phyloP scores from a whole-genome alignment of 129 eudicot species.

The Helianthus tuberosus region DNA sequence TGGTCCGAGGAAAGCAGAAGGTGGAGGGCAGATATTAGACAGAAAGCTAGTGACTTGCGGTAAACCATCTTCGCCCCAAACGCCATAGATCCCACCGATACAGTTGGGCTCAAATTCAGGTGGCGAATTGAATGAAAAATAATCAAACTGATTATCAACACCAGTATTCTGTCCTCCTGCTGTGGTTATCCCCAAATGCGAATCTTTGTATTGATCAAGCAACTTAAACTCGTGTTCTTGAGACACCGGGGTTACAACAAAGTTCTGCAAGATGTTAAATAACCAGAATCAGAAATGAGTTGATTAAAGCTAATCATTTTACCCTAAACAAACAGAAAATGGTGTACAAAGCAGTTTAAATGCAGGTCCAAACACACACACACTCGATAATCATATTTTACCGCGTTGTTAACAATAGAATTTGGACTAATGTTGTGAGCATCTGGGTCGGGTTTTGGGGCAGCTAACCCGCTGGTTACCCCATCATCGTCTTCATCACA shows the following conservation, averaged over 20 bases:
- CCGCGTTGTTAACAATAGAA: conserved; percentile 37
- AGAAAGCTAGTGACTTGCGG: conserved; percentile 46
- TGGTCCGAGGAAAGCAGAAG: conserved; percentile 85
- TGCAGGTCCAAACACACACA: neutral
- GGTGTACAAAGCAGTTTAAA: neutral
- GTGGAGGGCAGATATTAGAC: conserved; percentile 68
- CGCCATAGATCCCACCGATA: conserved; percentile 36
- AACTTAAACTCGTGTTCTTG: conserved; percentile 48
- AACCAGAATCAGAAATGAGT: too few species aligned
- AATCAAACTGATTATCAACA: conserved; percentile 41
- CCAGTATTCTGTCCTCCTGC: conserved; percentile 36
- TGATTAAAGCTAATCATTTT: neutral
- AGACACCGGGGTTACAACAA: conserved; percentile 33
- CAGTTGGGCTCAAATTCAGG: conserved; percentile 42
- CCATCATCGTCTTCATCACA: conserved; percentile 80
- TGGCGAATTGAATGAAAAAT: conserved; percentile 45
- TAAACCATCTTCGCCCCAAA: conserved; percentile 39
- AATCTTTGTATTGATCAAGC: conserved; percentile 50
- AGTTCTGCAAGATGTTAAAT: conserved; percentile 37
- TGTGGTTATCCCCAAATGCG: conserved; percentile 34
- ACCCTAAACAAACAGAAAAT: neutral
- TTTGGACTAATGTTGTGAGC: conserved; percentile 31
- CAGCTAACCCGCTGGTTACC: conserved; percentile 66
- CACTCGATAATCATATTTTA: conserved; percentile 13
- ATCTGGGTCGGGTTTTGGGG: conserved; percentile 66